Evolutionary conservation across 108 stramenopile genomes (phyloP).

Genomic region (Cyclotella kingstonii): DNA sequence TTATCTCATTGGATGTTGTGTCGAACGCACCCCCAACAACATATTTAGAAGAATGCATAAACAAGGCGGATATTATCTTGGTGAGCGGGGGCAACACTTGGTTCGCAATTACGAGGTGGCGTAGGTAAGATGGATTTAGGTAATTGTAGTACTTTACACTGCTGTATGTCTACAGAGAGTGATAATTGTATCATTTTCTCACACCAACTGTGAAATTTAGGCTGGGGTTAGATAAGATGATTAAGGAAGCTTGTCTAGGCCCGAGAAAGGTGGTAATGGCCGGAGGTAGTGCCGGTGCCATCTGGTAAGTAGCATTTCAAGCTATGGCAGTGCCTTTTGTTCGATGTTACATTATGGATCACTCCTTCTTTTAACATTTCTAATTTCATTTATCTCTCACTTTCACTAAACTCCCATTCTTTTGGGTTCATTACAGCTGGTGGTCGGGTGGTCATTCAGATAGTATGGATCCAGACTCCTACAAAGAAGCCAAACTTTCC

Average conservation of each 20-base stretch:
- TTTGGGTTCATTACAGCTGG: too few species aligned
- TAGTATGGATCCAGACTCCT: constrained; percentile 39
- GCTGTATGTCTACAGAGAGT: too few species aligned
- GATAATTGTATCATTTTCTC: too few species aligned
- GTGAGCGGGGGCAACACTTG: constrained; percentile 79
- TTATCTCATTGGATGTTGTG: constrained; percentile 30
- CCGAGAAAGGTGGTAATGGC: constrained; percentile 43
- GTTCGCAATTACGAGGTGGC: constrained; percentile 76
- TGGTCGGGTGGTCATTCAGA: constrained; percentile 34
- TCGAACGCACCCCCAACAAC: constrained; percentile 14
- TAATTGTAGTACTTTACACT: too few species aligned
- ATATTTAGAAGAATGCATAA: constrained; percentile 32
- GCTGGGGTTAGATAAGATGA: constrained; percentile 42
- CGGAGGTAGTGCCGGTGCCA: constrained; percentile 79
- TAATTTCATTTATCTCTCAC: too few species aligned
- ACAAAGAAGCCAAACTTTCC: constrained; percentile 33
- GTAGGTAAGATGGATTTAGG: too few species aligned
- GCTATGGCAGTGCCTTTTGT: neutral
- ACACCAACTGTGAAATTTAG: too few species aligned
- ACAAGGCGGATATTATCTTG: constrained; percentile 53
- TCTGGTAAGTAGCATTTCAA: constrained; percentile 31
- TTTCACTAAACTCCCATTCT: too few species aligned
- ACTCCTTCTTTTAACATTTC: too few species aligned
- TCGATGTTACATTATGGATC: too few species aligned
- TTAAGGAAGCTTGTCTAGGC: constrained; percentile 35